Percentiles rank a stretch among this genome's conserved stretches.
These are phyloP conservation scores for Russula sp. DNA, from an alignment of 768 basidiomycete genomes.

Conservation along the genomic window DNA sequence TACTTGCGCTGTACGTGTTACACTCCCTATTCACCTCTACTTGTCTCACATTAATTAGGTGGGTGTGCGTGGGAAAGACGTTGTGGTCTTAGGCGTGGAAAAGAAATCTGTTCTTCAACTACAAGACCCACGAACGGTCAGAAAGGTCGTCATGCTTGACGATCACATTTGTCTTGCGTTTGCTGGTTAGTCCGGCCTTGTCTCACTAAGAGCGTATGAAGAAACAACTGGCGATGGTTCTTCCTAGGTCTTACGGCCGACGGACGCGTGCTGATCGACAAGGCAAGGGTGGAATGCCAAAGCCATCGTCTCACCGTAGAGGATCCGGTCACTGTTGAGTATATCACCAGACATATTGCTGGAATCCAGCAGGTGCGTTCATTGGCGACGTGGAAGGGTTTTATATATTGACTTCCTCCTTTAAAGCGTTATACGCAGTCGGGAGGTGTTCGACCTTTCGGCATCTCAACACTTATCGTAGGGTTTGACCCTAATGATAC, in stretches of 20 bases:
- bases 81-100: conserved; percentile 96
- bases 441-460: conserved; percentile 96
- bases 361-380: conserved; percentile 91
- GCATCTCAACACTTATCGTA: conserved; percentile 93
- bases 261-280: conserved; percentile 96
- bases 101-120: conserved; percentile 98
- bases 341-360: conserved; percentile 96
- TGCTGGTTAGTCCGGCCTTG: conserved; percentile 63
- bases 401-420: not conserved
- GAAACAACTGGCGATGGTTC: conserved; percentile 23
- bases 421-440: conserved; percentile 95
- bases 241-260: conserved; percentile 88
- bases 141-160: conserved; percentile 98
- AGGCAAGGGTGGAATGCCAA: conserved; percentile 96
- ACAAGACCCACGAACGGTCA: conserved; percentile 95
- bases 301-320: conserved; percentile 96
- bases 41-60: conserved; percentile 52
- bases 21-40: not conserved
- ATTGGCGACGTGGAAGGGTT: not conserved
- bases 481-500: conserved; percentile 95
- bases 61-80: conserved; percentile 90
- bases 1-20: conserved; percentile 80
- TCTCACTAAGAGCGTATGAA: conserved; percentile 13
- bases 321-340: conserved; percentile 97
- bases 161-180: conserved; percentile 97